Evolutionary conservation across 2,329 filamentous ascomycete species (phyloP).

Genomic region (Parasarocladium wereldwijsianum): DNA sequence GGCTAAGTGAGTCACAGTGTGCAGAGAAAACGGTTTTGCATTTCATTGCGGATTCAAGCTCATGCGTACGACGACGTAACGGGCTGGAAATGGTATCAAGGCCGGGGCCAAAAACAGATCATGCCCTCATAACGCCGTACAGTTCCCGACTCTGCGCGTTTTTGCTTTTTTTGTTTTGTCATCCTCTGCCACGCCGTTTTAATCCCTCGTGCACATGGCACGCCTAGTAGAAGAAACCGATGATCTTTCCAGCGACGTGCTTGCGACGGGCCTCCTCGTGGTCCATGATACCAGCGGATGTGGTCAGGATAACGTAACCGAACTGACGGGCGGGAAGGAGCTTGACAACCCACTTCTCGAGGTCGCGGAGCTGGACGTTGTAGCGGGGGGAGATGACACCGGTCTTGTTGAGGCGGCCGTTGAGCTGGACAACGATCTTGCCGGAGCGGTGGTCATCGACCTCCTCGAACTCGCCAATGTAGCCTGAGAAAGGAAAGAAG

Average conservation of each 20-base stretch:
- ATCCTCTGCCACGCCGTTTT: slow-evolving; percentile 3
- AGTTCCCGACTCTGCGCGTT: too few species aligned
- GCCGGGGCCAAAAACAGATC: too few species aligned
- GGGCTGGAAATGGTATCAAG: slow-evolving; percentile 4
- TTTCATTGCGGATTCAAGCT: slow-evolving; percentile 5
- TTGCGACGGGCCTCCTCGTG: slow-evolving; percentile 98
- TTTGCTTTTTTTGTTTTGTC: slow-evolving; percentile 8
- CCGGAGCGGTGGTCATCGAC: slow-evolving; percentile 98
- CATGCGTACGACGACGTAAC: slow-evolving; percentile 3
- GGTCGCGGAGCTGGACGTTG: slow-evolving; percentile 93
- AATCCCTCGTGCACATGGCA: neutral
- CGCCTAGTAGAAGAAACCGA: slow-evolving; percentile 95
- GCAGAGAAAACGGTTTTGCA: slow-evolving; percentile 4
- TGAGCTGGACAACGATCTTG: slow-evolving; percentile 99
- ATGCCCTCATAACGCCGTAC: too few species aligned
- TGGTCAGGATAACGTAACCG: slow-evolving; percentile 98
- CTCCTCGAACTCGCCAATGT: slow-evolving; percentile 99
- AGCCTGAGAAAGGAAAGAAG: slow-evolving; percentile 49
- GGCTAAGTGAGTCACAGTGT: neutral
- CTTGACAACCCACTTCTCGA: slow-evolving; percentile 99
- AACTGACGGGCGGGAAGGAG: slow-evolving; percentile 99
- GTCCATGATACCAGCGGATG: slow-evolving; percentile 99
- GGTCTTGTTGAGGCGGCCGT: slow-evolving; percentile 97
- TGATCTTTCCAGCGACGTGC: slow-evolving; percentile 98
- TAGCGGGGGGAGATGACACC: slow-evolving; percentile 99